A percentile compares a stretch with the other conserved stretches of the same genome.
phyloP scores from a whole-genome alignment of 140 eudicot genomes.

The Ambrosia hybrid region DNA sequence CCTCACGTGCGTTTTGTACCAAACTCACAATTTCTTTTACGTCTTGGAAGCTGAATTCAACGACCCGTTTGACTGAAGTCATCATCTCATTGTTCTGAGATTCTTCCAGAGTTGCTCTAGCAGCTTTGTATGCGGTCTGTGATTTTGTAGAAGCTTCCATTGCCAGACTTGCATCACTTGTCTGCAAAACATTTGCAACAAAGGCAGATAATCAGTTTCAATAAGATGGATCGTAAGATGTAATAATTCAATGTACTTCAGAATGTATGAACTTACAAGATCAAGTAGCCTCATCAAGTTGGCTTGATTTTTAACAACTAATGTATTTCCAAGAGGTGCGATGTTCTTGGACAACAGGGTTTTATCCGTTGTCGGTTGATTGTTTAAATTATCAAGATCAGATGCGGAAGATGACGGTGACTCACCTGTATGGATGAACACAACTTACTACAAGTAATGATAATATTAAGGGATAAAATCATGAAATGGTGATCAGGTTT shows the following conservation, averaged over 20 bases:
- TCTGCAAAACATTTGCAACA: slow-evolving; percentile 40
- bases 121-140: slow-evolving; percentile 56
- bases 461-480: no score
- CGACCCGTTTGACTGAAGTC: slow-evolving; percentile 53
- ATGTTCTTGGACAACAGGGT: slow-evolving; percentile 40
- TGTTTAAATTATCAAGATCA: slow-evolving; percentile 73
- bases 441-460: background rate
- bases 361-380: slow-evolving; percentile 51
- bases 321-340: slow-evolving; percentile 45
- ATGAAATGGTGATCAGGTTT: no score
- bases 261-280: slow-evolving; percentile 53
- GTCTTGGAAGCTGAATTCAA: slow-evolving; percentile 83
- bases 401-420: slow-evolving; percentile 97
- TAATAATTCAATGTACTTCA: background rate
- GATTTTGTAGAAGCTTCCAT: slow-evolving; percentile 80
- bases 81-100: slow-evolving; percentile 51
- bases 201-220: background rate
- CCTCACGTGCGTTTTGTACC: slow-evolving; percentile 57
- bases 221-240: background rate
- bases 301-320: slow-evolving; percentile 48
- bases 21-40: slow-evolving; percentile 58
- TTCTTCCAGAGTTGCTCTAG: slow-evolving; percentile 40
- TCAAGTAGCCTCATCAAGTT: slow-evolving; percentile 59
- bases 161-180: slow-evolving; percentile 57
- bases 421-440: slow-evolving; percentile 45